Evolutionary conservation across 1,139 yeast genomes (phyloP), one percentile per base, ranked within the genome.

Genomic region (Saccharomyces hybrid): DNA sequence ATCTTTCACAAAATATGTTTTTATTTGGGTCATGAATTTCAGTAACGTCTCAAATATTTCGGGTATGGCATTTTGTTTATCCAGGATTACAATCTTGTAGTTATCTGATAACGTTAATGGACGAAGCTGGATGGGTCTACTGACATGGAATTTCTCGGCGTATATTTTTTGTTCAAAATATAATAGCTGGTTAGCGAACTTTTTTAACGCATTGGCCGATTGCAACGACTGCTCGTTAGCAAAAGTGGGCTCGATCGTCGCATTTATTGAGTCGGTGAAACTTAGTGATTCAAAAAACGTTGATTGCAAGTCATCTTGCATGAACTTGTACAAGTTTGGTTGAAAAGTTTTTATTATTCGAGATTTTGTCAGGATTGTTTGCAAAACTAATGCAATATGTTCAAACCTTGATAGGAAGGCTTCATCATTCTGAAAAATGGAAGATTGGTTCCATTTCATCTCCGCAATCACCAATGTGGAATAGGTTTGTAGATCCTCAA

Each of bases 391-490:
- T 34, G 23, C 42, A 5, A 34, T 34, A 11, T 34, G 42, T 8
- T 34, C 42, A 34, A 34, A 34, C 9, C 53, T 51, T 9, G 53
- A 47, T 8, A 28, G 32, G 14, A 11, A 34, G 7, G 5, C 7
- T 34, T 34, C 23, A 11, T 34, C 42, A 34, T 34, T 16, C 13
- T 34, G 25, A 14, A 34, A 34, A 16, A 34, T 34, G 20, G 42
- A 16, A 16, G 20, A 34, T 16, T 34, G 23, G 4, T 34, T 16
- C 42, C 42, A 27, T 50, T 60, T 61, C 60, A 61, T 57, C 42
- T 62, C 67, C 4, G 64, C 53, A 6, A 50, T 50, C 25, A 59
- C 48, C 6, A 61, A 38, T 11, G 54, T 49, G 47, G 57, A 54
- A 50, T 63, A 65, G 16, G 52, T 47, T 50, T 55, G 50, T 16